Evolutionary conservation across 192 early-diverging fungal genomes (phyloP).

Genomic region (Umbelopsis sp.): DNA sequence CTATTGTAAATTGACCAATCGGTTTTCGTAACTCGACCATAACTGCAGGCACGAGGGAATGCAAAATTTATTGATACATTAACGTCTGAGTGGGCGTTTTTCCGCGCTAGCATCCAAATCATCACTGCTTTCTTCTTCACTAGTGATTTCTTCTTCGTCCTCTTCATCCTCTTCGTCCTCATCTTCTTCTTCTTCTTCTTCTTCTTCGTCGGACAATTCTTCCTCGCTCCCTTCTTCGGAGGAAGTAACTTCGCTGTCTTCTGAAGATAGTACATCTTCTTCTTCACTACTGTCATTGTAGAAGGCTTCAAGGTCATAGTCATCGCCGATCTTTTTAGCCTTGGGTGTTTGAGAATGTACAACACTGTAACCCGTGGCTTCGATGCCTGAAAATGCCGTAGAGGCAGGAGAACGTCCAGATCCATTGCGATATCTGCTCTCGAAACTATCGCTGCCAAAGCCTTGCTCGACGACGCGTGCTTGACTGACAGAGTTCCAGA

Average conservation of each 20-base stretch:
- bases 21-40: background rate
- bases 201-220: constrained; percentile 42
- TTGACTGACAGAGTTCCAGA: constrained; percentile 31
- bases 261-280: constrained; percentile 40
- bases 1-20: background rate
- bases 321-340: constrained; percentile 29
- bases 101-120: constrained; percentile 26
- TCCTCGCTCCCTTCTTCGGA: constrained; percentile 32
- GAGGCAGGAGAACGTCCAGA: background rate
- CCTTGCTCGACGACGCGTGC: constrained; percentile 30
- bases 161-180: constrained; percentile 42
- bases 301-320: constrained; percentile 50
- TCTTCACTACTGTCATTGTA: constrained; percentile 47
- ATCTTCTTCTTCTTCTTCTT: constrained; percentile 40
- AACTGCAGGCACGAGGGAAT: background rate
- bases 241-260: constrained; percentile 12
- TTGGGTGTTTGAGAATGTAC: constrained; percentile 26
- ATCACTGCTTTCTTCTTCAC: constrained; percentile 34
- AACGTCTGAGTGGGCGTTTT: constrained; percentile 2
- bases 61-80: constrained; percentile 8
- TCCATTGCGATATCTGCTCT: constrained; percentile 35
- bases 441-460: constrained; percentile 50
- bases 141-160: constrained; percentile 39
- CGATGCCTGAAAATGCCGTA: constrained; percentile 27
- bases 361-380: constrained; percentile 29